Conservation (phyloP, 805 yeast species). For the Debaryomyces castellii region DNA sequence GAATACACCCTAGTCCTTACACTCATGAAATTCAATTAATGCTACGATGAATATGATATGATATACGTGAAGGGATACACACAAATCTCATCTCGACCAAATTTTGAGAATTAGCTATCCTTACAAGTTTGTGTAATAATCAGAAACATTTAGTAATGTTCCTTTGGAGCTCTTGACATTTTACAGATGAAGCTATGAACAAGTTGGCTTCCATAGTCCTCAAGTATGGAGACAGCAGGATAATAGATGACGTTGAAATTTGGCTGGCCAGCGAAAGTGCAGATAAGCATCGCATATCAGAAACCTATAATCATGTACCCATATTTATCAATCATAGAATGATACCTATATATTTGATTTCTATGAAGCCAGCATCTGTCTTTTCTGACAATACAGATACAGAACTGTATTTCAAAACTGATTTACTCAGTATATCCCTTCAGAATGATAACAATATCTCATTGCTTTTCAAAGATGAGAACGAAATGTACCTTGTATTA, state of each 20-base stretch:
- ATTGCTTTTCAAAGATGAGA: conserved; percentile 14
- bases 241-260: conserved; percentile 20
- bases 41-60: background rate
- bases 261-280: conserved; percentile 12
- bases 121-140: conserved; percentile 6
- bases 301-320: conserved; percentile 4
- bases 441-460: conserved; percentile 13
- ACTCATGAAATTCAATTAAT: conserved; percentile 19
- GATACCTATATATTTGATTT: conserved; percentile 26
- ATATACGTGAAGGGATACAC: background rate
- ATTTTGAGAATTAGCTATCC: background rate
- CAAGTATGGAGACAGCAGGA: conserved; percentile 4
- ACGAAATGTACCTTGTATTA: conserved; percentile 18
- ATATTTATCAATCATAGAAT: conserved; percentile 14
- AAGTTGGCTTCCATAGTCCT: conserved; percentile 6
- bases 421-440: conserved; percentile 11
- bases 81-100: background rate
- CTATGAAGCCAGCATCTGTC: conserved; percentile 16
- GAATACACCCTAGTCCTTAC: conserved; percentile 26
- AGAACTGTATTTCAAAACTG: conserved; percentile 17
- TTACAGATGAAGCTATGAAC: conserved; percentile 3
- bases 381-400: conserved; percentile 19
- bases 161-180: background rate
- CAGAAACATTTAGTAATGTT: background rate
- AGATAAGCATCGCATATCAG: background rate